Evolutionary conservation across 129 eudicot species (phyloP).

Genomic region (Pittosporum tobira): DNA sequence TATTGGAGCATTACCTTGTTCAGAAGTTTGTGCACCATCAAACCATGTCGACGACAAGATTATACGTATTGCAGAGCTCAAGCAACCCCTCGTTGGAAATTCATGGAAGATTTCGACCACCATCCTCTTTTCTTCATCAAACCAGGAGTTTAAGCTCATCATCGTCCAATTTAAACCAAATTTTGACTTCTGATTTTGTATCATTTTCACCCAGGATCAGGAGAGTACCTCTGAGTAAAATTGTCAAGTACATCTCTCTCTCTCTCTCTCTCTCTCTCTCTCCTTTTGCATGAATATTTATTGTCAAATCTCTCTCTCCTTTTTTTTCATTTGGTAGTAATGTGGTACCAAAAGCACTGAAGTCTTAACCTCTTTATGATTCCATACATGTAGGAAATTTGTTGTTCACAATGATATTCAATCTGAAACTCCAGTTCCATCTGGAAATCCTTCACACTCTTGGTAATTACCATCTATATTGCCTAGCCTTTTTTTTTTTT

Average conservation of each 20-base stretch:
- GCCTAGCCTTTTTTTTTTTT: neutral
- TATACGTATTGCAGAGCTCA: neutral
- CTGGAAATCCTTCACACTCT: slow-evolving; percentile 4
- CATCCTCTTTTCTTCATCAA: neutral
- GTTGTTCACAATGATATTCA: slow-evolving; percentile 4
- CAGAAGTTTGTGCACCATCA: neutral
- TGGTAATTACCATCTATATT: slow-evolving; percentile 3
- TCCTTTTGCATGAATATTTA: too few relatives aligned
- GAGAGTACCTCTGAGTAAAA: neutral
- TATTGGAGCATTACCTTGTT: neutral
- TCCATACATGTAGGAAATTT: neutral
- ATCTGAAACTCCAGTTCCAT: slow-evolving; percentile 12
- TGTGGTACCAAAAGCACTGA: neutral
- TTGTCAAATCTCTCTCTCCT: neutral
- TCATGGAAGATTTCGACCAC: neutral
- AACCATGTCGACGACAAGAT: neutral
- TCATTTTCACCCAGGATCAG: neutral
- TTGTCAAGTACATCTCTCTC: neutral
- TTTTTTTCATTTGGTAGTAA: neutral
- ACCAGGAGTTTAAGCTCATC: neutral
- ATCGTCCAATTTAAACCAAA: neutral
- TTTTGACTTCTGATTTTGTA: neutral
- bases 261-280: neutral
- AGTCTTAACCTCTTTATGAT: neutral
- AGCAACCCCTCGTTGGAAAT: neutral